phyloP scores from a whole-genome alignment of 2,329 filamentous ascomycete species.

The Neophaeococcomyces mojaviensis region DNA sequence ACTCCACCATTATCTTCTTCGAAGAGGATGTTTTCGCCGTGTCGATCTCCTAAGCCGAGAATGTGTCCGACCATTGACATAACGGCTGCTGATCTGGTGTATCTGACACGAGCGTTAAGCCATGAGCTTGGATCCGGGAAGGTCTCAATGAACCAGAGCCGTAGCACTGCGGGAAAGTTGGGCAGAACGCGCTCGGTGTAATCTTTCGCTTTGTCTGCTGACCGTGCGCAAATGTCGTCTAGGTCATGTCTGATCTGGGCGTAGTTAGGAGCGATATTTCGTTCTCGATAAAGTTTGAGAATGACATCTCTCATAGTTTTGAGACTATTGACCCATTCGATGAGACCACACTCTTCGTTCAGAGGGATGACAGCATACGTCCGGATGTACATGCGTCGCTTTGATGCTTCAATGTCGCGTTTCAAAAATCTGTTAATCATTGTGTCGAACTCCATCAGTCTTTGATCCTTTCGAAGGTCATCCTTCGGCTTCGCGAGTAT shows the following conservation, averaged over 20 bases:
- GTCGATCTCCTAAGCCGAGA: conserved; percentile 82
- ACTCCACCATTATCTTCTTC: conserved; percentile 90
- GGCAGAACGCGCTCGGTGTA: conserved; percentile 35
- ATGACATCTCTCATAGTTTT: conserved; percentile 91
- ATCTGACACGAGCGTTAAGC: conserved; percentile 81
- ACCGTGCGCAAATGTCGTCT: conserved; percentile 56
- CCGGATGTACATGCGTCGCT: conserved; percentile 86
- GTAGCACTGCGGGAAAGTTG: conserved; percentile 73
- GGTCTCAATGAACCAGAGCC: conserved; percentile 91
- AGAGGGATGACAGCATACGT: conserved; percentile 95
- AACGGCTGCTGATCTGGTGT: conserved; percentile 88
- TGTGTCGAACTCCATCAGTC: conserved; percentile 97
- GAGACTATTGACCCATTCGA: conserved; percentile 97
- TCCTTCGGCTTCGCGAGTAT: conserved; percentile 97
- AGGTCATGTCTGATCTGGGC: conserved; percentile 52
- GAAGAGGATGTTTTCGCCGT: conserved; percentile 93
- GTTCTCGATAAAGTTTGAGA: conserved; percentile 66
- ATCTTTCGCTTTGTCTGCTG: conserved; percentile 41
- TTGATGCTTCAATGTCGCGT: conserved; percentile 80
- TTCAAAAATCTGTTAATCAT: conserved; percentile 96
- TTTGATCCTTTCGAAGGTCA: conserved; percentile 92
- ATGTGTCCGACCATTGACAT: conserved; percentile 99
- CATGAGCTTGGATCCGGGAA: conserved; percentile 89
- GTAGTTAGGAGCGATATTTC: conserved; percentile 60
- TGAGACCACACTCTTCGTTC: conserved; percentile 94